These are phyloP conservation scores for Nicotiana tabacum DNA, from an alignment of 257 asterid genomes.

Conservation along the genomic window DNA sequence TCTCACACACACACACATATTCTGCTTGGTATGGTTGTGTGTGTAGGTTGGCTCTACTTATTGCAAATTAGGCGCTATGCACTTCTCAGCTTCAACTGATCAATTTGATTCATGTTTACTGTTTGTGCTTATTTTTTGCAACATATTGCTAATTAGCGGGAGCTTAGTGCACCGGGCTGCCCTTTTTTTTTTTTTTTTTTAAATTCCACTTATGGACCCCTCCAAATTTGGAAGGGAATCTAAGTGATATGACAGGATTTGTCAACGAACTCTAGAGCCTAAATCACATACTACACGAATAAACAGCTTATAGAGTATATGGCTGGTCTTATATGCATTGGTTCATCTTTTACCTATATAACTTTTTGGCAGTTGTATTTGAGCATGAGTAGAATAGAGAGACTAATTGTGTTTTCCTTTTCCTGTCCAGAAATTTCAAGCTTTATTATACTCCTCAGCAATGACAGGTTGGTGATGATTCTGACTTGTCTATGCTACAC, in stretches of 20 bases:
- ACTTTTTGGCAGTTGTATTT: background rate
- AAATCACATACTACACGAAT: background rate
- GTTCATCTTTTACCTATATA: background rate
- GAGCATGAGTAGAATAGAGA: background rate
- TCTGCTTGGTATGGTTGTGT: background rate
- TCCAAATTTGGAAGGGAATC: background rate
- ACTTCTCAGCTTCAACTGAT: background rate
- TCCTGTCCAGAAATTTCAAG: slow-evolving; percentile 59
- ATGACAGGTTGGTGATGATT: slow-evolving; percentile 51
- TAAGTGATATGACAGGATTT: background rate
- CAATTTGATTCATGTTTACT: background rate
- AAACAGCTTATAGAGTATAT: background rate
- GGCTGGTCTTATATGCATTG: background rate
- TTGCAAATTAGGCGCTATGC: background rate
- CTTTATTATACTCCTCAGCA: slow-evolving; percentile 45
- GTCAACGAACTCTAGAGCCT: background rate
- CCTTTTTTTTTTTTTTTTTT: too few relatives aligned
- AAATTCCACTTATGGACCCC: background rate
- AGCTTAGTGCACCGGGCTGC: too few relatives aligned
- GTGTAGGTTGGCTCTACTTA: background rate
- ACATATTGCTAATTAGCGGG: background rate
- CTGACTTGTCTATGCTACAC: background rate
- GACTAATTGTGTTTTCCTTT: background rate
- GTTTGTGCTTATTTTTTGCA: background rate
- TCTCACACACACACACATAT: background rate